These are phyloP conservation scores for Sporothrix pseudoabietina DNA, from an alignment of 2,329 filamentous ascomycete species.

Conservation along the genomic window DNA sequence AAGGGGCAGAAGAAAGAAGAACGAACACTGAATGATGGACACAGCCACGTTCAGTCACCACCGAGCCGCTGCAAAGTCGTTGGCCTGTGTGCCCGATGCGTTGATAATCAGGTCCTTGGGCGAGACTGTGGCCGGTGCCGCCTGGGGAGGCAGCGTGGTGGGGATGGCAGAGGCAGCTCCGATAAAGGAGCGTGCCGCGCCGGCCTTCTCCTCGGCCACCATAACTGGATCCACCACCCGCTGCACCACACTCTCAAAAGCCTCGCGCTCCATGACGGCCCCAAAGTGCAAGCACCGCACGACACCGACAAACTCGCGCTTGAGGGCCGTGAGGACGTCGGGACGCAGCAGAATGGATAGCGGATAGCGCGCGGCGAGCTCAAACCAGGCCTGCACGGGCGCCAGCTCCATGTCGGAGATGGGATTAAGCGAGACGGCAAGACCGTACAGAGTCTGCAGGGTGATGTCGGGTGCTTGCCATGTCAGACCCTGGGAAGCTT, in stretches of 20 bases:
- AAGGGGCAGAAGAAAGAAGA: neutral
- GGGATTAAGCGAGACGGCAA: slow-evolving; percentile 50
- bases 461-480: slow-evolving; percentile 49
- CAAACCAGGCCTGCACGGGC: slow-evolving; percentile 59
- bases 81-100: neutral
- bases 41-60: neutral
- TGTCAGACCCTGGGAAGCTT: slow-evolving; percentile 34
- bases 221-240: slow-evolving; percentile 44
- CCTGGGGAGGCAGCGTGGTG: neutral
- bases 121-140: neutral
- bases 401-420: slow-evolving; percentile 48
- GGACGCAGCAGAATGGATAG: slow-evolving; percentile 44
- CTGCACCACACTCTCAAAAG: slow-evolving; percentile 51
- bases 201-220: slow-evolving; percentile 22
- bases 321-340: slow-evolving; percentile 44
- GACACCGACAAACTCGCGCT: slow-evolving; percentile 47
- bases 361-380: slow-evolving; percentile 50
- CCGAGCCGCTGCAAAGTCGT: neutral
- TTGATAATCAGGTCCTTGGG: slow-evolving; percentile 8
- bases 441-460: slow-evolving; percentile 48
- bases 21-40: neutral
- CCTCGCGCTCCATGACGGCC: slow-evolving; percentile 50
- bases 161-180: neutral
- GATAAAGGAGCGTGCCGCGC: neutral
- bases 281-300: slow-evolving; percentile 54